A percentile compares a stretch with the other conserved stretches of the same genome.
Evolutionary conservation across 1,284 basidiomycete genomes (phyloP).

Genomic region (Papiliotrema terrestris): DNA sequence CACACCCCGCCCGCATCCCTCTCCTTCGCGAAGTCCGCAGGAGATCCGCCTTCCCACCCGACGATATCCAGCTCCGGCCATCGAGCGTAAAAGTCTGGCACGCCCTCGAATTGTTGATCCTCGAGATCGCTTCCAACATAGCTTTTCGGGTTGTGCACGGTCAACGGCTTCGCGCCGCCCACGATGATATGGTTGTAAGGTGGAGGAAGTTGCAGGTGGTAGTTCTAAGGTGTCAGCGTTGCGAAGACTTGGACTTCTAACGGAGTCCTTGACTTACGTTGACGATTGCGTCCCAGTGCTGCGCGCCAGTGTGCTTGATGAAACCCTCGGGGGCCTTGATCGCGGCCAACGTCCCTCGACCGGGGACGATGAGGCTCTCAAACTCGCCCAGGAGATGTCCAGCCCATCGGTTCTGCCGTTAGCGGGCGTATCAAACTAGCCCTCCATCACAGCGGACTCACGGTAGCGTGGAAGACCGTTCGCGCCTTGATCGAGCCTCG

Average conservation of each 20-base stretch:
- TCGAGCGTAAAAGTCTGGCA: constrained; percentile 16
- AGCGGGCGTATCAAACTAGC: neutral
- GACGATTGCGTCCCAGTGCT: constrained; percentile 21
- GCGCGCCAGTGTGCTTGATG: constrained; percentile 16
- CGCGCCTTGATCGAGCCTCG: constrained; percentile 16
- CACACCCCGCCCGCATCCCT: constrained; percentile 22
- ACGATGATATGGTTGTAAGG: constrained; percentile 26
- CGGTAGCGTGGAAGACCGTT: constrained; percentile 24
- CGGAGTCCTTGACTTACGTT: constrained; percentile 14
- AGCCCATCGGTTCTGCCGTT: constrained; percentile 23
- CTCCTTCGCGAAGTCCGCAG: constrained; percentile 10
- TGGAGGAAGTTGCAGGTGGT: constrained; percentile 21
- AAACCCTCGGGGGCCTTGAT: constrained; percentile 20
- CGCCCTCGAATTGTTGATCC: constrained; percentile 14
- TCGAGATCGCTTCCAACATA: constrained; percentile 21
- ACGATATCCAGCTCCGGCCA: constrained; percentile 16
- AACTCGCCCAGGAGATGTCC: constrained; percentile 19
- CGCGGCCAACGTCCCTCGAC: constrained; percentile 18
- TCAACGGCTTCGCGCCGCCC: constrained; percentile 23
- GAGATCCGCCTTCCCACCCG: constrained; percentile 16
- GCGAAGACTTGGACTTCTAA: too few relatives aligned
- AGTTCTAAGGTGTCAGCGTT: constrained; percentile 15
- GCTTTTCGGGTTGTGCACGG: constrained; percentile 12
- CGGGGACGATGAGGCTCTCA: constrained; percentile 15
- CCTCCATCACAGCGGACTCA: constrained; percentile 2